Conservation (phyloP, 257 asterid genomes). For the Solanum boliviense region DNA sequence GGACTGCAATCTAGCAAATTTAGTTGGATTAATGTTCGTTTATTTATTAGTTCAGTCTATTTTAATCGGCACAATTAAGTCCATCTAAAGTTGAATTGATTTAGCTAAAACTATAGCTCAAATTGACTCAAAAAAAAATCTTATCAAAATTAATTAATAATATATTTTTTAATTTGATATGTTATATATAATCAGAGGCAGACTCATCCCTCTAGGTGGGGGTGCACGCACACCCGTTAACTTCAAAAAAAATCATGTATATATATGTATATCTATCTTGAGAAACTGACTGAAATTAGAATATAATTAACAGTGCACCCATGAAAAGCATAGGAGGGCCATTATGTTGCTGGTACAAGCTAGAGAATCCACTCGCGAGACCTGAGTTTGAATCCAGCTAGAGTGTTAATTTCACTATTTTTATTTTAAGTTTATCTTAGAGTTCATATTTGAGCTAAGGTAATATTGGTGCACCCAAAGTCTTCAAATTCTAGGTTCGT, state of each 20-base stretch:
- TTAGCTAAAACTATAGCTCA: not conserved
- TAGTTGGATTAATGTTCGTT: not conserved
- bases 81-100: not conserved
- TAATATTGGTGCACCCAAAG: not conserved
- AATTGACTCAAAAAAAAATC: fast-evolving
- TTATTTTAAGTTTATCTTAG: too few species aligned
- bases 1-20: not conserved
- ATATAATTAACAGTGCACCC: not conserved
- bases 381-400: fast-evolving
- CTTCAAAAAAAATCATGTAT: too few species aligned
- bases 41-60: not conserved
- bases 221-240: too few species aligned
- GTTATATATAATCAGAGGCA: not conserved
- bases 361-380: not conserved
- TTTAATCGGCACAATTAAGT: not conserved
- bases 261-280: too few species aligned
- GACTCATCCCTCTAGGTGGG: not conserved
- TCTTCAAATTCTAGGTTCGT: fast-evolving
- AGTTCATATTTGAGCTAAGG: not conserved
- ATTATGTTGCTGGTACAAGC: fast-evolving
- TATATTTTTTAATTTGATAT: too few species aligned
- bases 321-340: not conserved
- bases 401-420: not conserved
- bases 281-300: too few species aligned
- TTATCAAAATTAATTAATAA: too few species aligned